Conservation (phyloP, 192 early-diverging fungal species). For the Linnemannia zychae region DNA sequence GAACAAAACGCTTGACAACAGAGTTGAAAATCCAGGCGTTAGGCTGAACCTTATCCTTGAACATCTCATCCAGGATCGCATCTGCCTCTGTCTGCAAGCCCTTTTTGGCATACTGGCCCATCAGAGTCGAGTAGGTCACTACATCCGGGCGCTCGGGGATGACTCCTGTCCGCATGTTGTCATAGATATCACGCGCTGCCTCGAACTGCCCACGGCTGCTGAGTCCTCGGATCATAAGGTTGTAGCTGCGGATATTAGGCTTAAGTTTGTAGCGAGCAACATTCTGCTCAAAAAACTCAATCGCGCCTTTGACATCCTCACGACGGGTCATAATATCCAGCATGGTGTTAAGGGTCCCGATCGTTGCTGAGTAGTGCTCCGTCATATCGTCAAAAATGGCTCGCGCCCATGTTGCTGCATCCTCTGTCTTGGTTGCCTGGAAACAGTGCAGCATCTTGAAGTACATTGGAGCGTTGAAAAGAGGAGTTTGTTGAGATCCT, state of each 20-base stretch:
- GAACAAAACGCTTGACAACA: conserved; percentile 35
- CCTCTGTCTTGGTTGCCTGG: conserved; percentile 18
- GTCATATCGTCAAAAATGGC: conserved; percentile 43
- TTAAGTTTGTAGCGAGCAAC: background rate
- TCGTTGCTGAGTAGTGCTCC: conserved; percentile 1
- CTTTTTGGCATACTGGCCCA: conserved; percentile 30
- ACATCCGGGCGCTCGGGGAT: conserved; percentile 22
- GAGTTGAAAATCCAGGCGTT: conserved; percentile 52
- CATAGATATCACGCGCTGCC: conserved; percentile 26
- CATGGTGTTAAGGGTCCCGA: conserved; percentile 25
- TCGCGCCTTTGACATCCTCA: conserved; percentile 18
- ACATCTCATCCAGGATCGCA: conserved; percentile 35
- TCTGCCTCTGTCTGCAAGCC: conserved; percentile 29
- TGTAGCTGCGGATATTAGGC: conserved; percentile 31
- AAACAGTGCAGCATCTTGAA: conserved; percentile 28
- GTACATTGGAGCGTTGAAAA: conserved; percentile 15
- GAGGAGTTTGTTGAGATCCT: background rate
- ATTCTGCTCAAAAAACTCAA: conserved; percentile 28
- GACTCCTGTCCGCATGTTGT: conserved; percentile 27
- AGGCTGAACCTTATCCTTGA: conserved; percentile 36
- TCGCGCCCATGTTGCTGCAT: conserved; percentile 22
- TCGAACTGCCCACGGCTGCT: background rate
- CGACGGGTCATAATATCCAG: conserved; percentile 41
- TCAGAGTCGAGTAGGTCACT: conserved; percentile 40
- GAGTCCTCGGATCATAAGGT: conserved; percentile 44